Percentiles rank a stretch among this genome's conserved stretches.
phyloP scores from a whole-genome alignment of 1,284 basidiomycete species.

The Sanguinoderma infundibulare region DNA sequence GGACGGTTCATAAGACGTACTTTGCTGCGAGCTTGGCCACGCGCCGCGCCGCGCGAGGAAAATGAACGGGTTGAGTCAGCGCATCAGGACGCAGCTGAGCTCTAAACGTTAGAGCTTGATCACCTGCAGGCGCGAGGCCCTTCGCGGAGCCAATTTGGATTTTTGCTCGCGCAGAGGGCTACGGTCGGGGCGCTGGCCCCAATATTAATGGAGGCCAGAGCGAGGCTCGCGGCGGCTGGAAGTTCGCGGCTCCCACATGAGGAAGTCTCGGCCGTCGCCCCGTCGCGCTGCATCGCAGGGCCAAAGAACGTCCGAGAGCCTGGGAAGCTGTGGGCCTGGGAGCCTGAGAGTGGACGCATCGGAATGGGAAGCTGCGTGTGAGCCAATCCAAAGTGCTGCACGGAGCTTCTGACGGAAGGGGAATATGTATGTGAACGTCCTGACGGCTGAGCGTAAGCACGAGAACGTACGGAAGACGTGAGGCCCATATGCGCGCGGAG shows the following conservation, averaged over 20 bases:
- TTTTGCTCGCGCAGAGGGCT: background rate
- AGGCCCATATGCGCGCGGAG: background rate
- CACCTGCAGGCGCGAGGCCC: background rate
- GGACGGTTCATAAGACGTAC: slow-evolving; percentile 3
- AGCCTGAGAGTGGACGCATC: background rate
- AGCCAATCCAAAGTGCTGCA: slow-evolving; percentile 3
- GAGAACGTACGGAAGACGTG: background rate
- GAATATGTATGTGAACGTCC: background rate
- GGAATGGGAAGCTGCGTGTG: background rate
- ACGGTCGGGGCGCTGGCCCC: background rate
- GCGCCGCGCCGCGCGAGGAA: background rate
- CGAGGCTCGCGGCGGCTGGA: too few species aligned
- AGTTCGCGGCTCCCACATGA: background rate
- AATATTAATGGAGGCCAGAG: background rate
- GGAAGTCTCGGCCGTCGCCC: background rate
- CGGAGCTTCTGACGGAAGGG: slow-evolving; percentile 1
- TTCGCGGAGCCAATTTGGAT: background rate
- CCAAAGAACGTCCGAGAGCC: slow-evolving; percentile 2
- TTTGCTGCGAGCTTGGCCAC: background rate
- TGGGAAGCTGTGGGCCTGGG: background rate
- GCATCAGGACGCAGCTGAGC: background rate
- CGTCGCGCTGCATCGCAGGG: background rate
- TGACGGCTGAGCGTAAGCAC: background rate
- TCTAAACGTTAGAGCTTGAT: background rate
- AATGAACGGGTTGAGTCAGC: background rate